A percentile compares a stretch with the other conserved stretches of the same genome.
These are phyloP conservation scores for Pseudogymnoascus sp. DNA, from an alignment of 2,329 filamentous ascomycete species.

Conservation along the genomic window DNA sequence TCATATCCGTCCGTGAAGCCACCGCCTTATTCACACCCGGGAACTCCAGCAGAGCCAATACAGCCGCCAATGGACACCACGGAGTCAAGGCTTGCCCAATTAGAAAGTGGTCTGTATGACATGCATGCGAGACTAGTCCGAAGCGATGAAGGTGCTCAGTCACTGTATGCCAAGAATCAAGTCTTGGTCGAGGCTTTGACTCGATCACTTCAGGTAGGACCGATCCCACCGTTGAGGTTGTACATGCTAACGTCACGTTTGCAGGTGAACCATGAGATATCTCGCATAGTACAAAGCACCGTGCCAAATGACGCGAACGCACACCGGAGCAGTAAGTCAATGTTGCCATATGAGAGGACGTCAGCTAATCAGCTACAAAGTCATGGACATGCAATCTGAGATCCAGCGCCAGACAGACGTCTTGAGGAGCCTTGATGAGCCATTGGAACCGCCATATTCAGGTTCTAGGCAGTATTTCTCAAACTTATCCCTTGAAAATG, in stretches of 20 bases:
- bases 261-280: slow-evolving; percentile 78
- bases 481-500: slow-evolving; percentile 54
- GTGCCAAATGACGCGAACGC: slow-evolving; percentile 69
- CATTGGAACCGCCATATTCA: slow-evolving; percentile 57
- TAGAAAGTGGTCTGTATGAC: slow-evolving; percentile 81
- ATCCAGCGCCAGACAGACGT: slow-evolving; percentile 53
- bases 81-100: slow-evolving; percentile 62
- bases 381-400: slow-evolving; percentile 48
- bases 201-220: slow-evolving; percentile 57
- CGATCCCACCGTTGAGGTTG: slow-evolving; percentile 8
- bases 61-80: slow-evolving; percentile 61
- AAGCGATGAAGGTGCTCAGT: slow-evolving; percentile 73
- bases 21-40: slow-evolving; percentile 63
- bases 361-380: slow-evolving; percentile 32
- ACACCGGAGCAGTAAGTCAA: slow-evolving; percentile 67
- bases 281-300: slow-evolving; percentile 63
- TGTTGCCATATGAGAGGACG: slow-evolving; percentile 14
- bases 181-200: slow-evolving; percentile 71
- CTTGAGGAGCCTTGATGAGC: slow-evolving; percentile 50
- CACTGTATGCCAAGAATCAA: slow-evolving; percentile 73
- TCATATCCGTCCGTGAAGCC: slow-evolving; percentile 73
- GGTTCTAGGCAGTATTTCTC: slow-evolving; percentile 59
- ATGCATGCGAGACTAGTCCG: slow-evolving; percentile 66
- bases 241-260: slow-evolving; percentile 23
- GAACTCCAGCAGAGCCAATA: slow-evolving; percentile 76